phyloP scores from a whole-genome alignment of 371 early-diverging fungal genomes.

The Syncephalastrum monosporum region DNA sequence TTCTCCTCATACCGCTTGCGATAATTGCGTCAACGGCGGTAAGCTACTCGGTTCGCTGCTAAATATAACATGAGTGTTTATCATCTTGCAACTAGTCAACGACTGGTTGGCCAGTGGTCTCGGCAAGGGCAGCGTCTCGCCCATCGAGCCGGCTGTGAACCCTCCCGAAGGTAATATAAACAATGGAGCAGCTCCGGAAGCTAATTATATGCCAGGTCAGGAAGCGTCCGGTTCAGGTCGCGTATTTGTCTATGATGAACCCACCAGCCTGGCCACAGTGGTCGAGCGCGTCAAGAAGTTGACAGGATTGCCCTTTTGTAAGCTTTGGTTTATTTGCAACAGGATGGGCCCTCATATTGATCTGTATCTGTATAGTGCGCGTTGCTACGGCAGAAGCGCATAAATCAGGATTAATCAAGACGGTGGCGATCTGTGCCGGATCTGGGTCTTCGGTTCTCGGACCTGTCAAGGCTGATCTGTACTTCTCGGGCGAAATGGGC shows the following conservation, averaged over 20 bases:
- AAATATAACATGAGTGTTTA: not conserved
- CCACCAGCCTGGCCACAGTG: slow-evolving; percentile 53
- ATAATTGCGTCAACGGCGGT: slow-evolving; percentile 82
- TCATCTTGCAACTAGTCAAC: slow-evolving; percentile 54
- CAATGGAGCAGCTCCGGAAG: not conserved
- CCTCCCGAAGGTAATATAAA: slow-evolving; percentile 50
- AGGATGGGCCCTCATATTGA: not conserved
- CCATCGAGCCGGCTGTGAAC: slow-evolving; percentile 56
- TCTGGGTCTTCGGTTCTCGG: slow-evolving; percentile 74
- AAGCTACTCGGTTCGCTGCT: slow-evolving; percentile 5
- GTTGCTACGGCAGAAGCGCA: slow-evolving; percentile 68
- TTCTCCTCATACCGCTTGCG: slow-evolving; percentile 97
- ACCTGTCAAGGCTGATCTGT: slow-evolving; percentile 64
- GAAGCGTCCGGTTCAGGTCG: slow-evolving; percentile 76
- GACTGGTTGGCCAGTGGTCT: slow-evolving; percentile 81
- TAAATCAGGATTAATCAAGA: slow-evolving; percentile 51
- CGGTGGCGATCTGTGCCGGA: slow-evolving; percentile 95
- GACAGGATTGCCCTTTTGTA: slow-evolving; percentile 63
- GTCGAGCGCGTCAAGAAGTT: slow-evolving; percentile 66
- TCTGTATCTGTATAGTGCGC: slow-evolving; percentile 54
- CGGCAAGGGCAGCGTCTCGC: slow-evolving; percentile 48
- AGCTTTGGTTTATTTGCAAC: slow-evolving; percentile 8
- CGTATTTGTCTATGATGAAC: slow-evolving; percentile 62
- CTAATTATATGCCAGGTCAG: slow-evolving; percentile 46
- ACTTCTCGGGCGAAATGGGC: slow-evolving; percentile 94